Percentiles rank a stretch among this genome's conserved stretches.
Conservation (phyloP, 164 flowering plant genomes). For the Amborella trichopoda region DNA sequence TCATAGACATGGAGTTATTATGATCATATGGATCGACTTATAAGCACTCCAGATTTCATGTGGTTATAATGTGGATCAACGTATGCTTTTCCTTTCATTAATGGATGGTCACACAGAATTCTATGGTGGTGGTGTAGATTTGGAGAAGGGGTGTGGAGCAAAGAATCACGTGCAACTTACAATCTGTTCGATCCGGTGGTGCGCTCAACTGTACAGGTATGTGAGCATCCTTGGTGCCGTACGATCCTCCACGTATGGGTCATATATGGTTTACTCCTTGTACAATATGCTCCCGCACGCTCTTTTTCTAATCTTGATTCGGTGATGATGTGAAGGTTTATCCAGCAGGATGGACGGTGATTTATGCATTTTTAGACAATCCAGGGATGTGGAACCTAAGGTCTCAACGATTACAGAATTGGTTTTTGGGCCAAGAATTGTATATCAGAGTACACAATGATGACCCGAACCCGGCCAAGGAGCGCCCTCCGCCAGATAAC, state of each 20-base stretch:
- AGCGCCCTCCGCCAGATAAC: slow-evolving; percentile 35
- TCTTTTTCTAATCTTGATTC: neutral
- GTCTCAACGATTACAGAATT: slow-evolving; percentile 28
- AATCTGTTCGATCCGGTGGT: slow-evolving; percentile 42
- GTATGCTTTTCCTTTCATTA: too few species aligned
- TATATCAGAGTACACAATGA: slow-evolving; percentile 30
- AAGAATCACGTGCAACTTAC: slow-evolving; percentile 18
- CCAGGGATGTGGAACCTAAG: slow-evolving; percentile 60
- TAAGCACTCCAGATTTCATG: too few species aligned
- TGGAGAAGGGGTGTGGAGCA: slow-evolving; percentile 39
- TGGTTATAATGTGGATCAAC: too few species aligned
- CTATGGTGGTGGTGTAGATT: slow-evolving; percentile 21
- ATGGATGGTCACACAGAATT: too few species aligned
- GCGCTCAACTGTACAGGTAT: slow-evolving; percentile 41
- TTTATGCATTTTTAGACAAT: slow-evolving; percentile 38
- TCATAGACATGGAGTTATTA: too few species aligned
- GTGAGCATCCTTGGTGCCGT: too few species aligned
- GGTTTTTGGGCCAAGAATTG: slow-evolving; percentile 44
- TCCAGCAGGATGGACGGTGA: slow-evolving; percentile 41
- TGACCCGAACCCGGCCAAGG: slow-evolving; percentile 37
- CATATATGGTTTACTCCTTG: too few species aligned
- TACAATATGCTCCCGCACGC: too few species aligned
- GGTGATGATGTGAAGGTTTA: slow-evolving; percentile 23
- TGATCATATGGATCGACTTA: too few species aligned
- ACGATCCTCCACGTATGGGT: too few species aligned